Base-by-base conservation (phyloP, 306 rosid genomes). In the Vachellia collinsii region DNA sequence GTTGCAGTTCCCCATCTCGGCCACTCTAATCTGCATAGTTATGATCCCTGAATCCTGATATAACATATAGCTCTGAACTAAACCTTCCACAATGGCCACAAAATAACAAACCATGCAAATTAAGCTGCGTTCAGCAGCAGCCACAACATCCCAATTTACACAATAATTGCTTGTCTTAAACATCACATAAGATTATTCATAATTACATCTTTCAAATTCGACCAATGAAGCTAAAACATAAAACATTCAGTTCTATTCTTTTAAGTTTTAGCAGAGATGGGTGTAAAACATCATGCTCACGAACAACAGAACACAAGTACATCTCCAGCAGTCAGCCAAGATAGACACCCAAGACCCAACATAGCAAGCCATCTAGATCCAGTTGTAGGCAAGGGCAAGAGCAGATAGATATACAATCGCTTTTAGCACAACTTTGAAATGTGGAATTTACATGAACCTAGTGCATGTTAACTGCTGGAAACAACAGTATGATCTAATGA, bases 361-460 rank as follows among this genome's bases (percentile, higher is more conserved):
- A 77, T 20, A 14, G 48, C 64, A 29, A 19, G 37, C n/a, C 25
- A 77, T 77, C 51, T 7, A 39, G 29, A 77, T 65, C 51, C 37
- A 66, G 56, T 68, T 53, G 54, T 16, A 51, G 20, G 10, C 68
- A 50, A 50, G 65, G 36, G 53, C 8, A 14, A 14, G 62, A 51
- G 56, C 10, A 13, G 10, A 48, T 11, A 25, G 50, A 39, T 61
- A 41, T 76, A 43, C 59, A 25, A 9, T 29, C 58, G 7, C 34
- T 51, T 29, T 17, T 39, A 48, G 5, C 17, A 38, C 34, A 63
- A 6, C 73, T 22, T 75, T 38, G 56, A 22, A 43, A 44, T 41
- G 50, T 70, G 54, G 23, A 44, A 75, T 42, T 80, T 23, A 70
- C 56, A 59, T 16, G 10, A 72, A 17, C 42, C 43, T 62, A 44